Evolutionary conservation across 345 rosid genomes (phyloP).

Genomic region (Kandelia obovata): DNA sequence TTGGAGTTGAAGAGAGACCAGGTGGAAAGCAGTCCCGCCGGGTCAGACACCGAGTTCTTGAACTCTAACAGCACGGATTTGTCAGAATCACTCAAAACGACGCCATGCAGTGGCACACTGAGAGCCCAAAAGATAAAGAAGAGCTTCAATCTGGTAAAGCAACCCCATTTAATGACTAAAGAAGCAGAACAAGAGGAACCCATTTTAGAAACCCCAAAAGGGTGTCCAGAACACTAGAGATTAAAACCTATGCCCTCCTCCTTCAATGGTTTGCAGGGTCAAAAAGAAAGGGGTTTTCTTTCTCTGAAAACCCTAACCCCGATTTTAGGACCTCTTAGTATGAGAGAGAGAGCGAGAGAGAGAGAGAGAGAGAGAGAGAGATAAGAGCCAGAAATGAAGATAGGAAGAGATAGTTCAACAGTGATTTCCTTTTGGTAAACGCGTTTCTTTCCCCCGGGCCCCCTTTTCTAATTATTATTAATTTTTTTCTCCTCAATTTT

Average conservation of each 20-base stretch:
- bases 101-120: conserved; percentile 17
- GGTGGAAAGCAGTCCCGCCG: conserved; percentile 52
- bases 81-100: conserved; percentile 44
- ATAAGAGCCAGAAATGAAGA: background rate
- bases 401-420: conserved; percentile 28
- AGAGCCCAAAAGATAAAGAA: conserved; percentile 27
- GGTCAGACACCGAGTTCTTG: conserved; percentile 61
- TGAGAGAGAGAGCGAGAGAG: conserved; percentile 2
- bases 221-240: conserved; percentile 13
- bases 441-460: conserved; percentile 35
- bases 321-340: conserved; percentile 15
- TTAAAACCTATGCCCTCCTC: conserved; percentile 13
- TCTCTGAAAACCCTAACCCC: conserved; percentile 27
- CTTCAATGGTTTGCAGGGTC: conserved; percentile 7
- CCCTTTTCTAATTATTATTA: background rate
- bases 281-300: background rate
- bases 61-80: conserved; percentile 63
- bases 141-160: conserved; percentile 30
- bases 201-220: conserved; percentile 41
- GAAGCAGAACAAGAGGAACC: conserved; percentile 35
- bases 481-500: background rate
- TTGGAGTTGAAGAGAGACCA: conserved; percentile 48
- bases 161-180: conserved; percentile 47
- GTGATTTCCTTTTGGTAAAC: conserved; percentile 41
- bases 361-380: conserved; percentile 8